Evolutionary conservation across 78 protist species (phyloP).

Genomic region (Dictyostelium intermedium): DNA sequence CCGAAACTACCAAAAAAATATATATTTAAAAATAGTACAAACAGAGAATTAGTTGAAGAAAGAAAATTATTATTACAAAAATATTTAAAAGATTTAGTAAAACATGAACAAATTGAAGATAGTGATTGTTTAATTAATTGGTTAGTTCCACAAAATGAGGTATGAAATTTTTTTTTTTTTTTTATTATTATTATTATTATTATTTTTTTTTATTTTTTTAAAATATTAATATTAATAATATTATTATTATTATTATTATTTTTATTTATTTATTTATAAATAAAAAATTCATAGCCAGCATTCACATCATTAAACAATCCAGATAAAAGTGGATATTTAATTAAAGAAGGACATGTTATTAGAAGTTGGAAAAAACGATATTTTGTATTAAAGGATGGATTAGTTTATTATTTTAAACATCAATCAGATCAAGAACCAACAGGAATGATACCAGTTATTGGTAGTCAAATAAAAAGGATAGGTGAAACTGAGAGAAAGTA

Average conservation of each 20-base stretch:
- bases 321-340: slow-evolving; percentile 64
- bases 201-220: background rate
- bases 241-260: background rate
- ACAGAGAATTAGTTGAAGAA: slow-evolving; percentile 58
- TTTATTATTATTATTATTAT: background rate
- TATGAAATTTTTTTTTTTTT: background rate
- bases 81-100: slow-evolving; percentile 47
- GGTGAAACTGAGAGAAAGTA: slow-evolving; percentile 64
- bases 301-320: slow-evolving; percentile 67
- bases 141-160: slow-evolving; percentile 66
- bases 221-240: background rate
- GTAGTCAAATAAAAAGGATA: slow-evolving; percentile 47
- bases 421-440: slow-evolving; percentile 77
- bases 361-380: slow-evolving; percentile 74
- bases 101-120: slow-evolving; percentile 11
- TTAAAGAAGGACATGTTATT: slow-evolving; percentile 76
- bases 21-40: slow-evolving; percentile 69
- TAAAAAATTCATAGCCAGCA: slow-evolving; percentile 15
- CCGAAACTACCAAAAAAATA: slow-evolving; percentile 75
- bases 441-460: slow-evolving; percentile 75
- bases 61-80: slow-evolving; percentile 63
- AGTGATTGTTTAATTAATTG: slow-evolving; percentile 38
- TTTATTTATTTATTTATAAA: background rate
- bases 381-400: slow-evolving; percentile 64
- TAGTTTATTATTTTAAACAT: slow-evolving; percentile 64